Conservation (phyloP, 2,329 filamentous ascomycete species). For the Fusarium transvaalense region DNA sequence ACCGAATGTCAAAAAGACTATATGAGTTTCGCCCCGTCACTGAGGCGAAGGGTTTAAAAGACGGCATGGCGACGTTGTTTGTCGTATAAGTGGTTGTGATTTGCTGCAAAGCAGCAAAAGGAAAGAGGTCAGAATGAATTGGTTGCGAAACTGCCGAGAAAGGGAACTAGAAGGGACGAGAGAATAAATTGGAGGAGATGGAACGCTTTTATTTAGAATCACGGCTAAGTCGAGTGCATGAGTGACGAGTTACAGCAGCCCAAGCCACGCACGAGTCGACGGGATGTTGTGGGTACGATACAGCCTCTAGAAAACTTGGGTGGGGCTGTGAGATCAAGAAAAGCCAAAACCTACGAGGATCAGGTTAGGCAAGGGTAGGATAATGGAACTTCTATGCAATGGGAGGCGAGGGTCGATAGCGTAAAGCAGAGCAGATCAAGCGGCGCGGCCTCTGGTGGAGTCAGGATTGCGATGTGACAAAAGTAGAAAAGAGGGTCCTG, state of each 20-base stretch:
- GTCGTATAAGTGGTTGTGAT: slow-evolving; percentile 22
- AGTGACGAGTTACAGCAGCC: slow-evolving; percentile 42
- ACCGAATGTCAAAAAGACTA: slow-evolving; percentile 71
- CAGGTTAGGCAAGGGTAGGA: slow-evolving; percentile 37
- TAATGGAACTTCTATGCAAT: slow-evolving; percentile 35
- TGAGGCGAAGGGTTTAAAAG: slow-evolving; percentile 67
- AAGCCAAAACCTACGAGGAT: slow-evolving; percentile 33
- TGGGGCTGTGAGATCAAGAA: slow-evolving; percentile 46
- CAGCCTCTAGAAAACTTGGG: slow-evolving; percentile 38
- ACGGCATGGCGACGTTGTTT: slow-evolving; percentile 61
- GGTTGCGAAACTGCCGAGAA: slow-evolving; percentile 41
- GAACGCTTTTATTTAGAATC: slow-evolving; percentile 48
- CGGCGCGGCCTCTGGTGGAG: slow-evolving; percentile 44
- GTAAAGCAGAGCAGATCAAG: slow-evolving; percentile 43
- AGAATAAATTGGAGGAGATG: slow-evolving; percentile 44
- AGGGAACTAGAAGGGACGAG: slow-evolving; percentile 33
- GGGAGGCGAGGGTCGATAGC: slow-evolving; percentile 42
- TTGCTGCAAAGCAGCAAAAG: slow-evolving; percentile 34
- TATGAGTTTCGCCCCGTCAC: slow-evolving; percentile 64
- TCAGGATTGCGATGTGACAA: slow-evolving; percentile 42
- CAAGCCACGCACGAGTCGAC: slow-evolving; percentile 42
- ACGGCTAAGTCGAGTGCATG: slow-evolving; percentile 33
- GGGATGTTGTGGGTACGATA: slow-evolving; percentile 41
- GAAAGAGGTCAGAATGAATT: slow-evolving; percentile 9
- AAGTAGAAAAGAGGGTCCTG: slow-evolving; percentile 49